A percentile compares a stretch with the other conserved stretches of the same genome.
These are phyloP conservation scores for Lanzia echinophila DNA, from an alignment of 2,329 filamentous ascomycete species.

Conservation along the genomic window DNA sequence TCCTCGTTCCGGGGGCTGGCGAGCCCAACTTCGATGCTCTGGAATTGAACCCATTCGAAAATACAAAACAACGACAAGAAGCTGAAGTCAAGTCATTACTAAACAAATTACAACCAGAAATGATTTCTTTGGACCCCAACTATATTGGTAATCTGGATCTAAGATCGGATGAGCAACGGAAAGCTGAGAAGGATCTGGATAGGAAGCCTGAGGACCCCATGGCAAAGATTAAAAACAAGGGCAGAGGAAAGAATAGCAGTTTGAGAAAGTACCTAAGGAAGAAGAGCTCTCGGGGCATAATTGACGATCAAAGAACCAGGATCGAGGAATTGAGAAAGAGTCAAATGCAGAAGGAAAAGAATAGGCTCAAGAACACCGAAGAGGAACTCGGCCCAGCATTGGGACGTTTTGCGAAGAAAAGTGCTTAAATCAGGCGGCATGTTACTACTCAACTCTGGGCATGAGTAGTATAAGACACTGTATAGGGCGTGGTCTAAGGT, in stretches of 20 bases:
- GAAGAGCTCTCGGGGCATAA: conserved; percentile 86
- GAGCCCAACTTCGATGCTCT: conserved; percentile 94
- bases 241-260: conserved; percentile 82
- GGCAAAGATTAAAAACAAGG: conserved; percentile 65
- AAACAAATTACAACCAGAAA: conserved; percentile 92
- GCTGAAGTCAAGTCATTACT: conserved; percentile 81
- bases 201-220: conserved; percentile 51
- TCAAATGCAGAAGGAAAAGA: conserved; percentile 60
- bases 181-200: conserved; percentile 75
- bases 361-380: conserved; percentile 59
- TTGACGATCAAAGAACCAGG: conserved; percentile 88
- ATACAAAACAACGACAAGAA: conserved; percentile 84
- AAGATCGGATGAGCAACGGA: conserved; percentile 68
- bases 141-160: conserved; percentile 85
- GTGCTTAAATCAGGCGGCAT: conserved; percentile 10
- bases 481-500: too few relatives aligned
- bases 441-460: too few relatives aligned
- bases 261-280: conserved; percentile 85
- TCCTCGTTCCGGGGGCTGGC: conserved; percentile 89
- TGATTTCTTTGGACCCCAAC: conserved; percentile 92
- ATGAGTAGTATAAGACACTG: too few relatives aligned
- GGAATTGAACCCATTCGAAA: conserved; percentile 94
- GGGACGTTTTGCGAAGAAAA: conserved; percentile 74
- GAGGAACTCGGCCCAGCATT: conserved; percentile 78
- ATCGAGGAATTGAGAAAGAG: conserved; percentile 74